Evolutionary conservation across 1,139 yeast genomes (phyloP), one percentile per base, ranked within the genome.

Genomic region (Blastobotrys capitulatus): DNA sequence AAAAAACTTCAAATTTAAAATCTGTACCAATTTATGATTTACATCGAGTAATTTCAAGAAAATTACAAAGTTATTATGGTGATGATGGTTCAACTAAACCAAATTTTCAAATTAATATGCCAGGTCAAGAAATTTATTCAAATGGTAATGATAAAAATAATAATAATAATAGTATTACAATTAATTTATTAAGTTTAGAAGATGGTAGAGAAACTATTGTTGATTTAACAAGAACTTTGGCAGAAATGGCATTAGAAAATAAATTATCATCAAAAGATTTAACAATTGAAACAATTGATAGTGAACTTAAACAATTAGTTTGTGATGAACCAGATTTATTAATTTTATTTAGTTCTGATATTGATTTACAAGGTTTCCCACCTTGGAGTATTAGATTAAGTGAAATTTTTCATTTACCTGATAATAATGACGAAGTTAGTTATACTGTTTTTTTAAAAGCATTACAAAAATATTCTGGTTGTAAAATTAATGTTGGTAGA

Each of bases 331-430:
- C 98, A 0, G 98, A 94, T 64, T 73, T 92, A 56, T 73, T 92
- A 48, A 74, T 94, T 39, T 71, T 86, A 50, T 92, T 92, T 67
- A 88, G 89, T n/a, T 95, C 97, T 9, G 73, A 74, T 16, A 73
- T 92, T 56, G 95, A 89, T 64, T 75, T 94, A 48, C 95, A 89
- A 66, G 97, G 95, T 31, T 94, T 83, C 66, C 97, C 98, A 18
- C 99, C 99, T 25, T 92, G 98, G 98, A 97, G 92, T 63, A 80
- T 89, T 39, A 76, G 98, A 54, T 77, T 94, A 51, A 78, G 90
- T 9, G 99, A 92, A 63, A 80, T 92, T 60, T 90, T 84, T 69
- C 86, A 95, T 86, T 92, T 87, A 61, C 84, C 86, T 8, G 96
- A 87, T 62, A 89, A 89, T 65, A 85, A 86, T 62, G 38, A 35